Evolutionary conservation across 306 rosid species (phyloP), one percentile per base, ranked within the genome.

Genomic region (Lotus japonicus): DNA sequence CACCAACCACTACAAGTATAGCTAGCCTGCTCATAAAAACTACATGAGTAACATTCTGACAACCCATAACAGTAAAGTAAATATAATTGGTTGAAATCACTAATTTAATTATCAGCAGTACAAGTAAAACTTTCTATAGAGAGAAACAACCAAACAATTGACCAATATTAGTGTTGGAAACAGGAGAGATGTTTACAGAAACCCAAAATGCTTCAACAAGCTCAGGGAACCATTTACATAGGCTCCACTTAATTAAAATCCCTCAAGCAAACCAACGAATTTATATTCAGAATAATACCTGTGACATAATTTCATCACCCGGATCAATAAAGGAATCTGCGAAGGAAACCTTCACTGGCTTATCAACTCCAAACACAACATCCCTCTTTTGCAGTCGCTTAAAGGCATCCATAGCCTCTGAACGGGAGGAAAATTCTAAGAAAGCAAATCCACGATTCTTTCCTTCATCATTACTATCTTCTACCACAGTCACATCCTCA

Each of bases 401-500:
- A 77, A 88, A 95, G 72, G 96, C 96, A 79, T 90, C 97, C 97
- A 95, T 95, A 53, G 99, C 99, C 39, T 95, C 99, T n/a, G 95
- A 81, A 15, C 92, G 96, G 68, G 95, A 88, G 52, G 96, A 76
- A 88, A 90, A 90, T 71, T 95, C 97, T 83, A 95, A 81, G 79
- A 95, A 95, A 1, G 99, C 97, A 71, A 95, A 90, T 42, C 99
- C 99, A 7, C 99, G 90, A 64, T 91, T 95, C 89, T 79, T 85
- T 69, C 99, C 99, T 33, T 84, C 86, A 74, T 95, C 87, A 64
- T 83, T 90, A 79, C 88, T 81, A 83, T 95, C 99, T 81, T 88
- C 92, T 50, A 95, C 96, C 77, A 95, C 70, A 35, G 96, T 95
- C 66, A 95, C 18, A 77, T 91, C 97, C 89, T 95, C 99, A 63